Evolutionary conservation across 441 rosid genomes (phyloP), one percentile per base, ranked within the genome.

Genomic region (Populus hybrid): DNA sequence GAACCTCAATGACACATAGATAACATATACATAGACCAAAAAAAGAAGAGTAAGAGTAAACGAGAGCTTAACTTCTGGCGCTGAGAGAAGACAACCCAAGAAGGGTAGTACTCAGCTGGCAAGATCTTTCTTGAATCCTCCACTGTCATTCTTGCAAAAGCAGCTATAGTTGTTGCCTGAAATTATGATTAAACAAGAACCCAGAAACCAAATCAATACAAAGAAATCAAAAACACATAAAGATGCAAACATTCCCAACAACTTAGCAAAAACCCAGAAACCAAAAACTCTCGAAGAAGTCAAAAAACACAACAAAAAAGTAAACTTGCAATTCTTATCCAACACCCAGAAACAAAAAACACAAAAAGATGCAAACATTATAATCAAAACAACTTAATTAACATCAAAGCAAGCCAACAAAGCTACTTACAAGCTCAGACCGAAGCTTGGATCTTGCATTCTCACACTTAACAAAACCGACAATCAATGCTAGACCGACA

Each of bases 51-150:
- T 18, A 28, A 38, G 67, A 73, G 71, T 23, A 69, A 63, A 42
- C 9, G 21, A 24, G 56, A 73, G 82, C 90, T 85, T 78, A 92
- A 83, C 96, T 94, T 97, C 89, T 97, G 98, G 68, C 90, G 90
- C 84, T 89, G 91, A 29, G 98, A 89, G 91, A 97, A 97, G 83
- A 91, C 95, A 76, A 97, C 95, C 99, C 99, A 97, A 23, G 98
- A 86, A 81, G 99, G 99, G 77, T 97, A 97, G 59, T 80, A 85
- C 42, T 97, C 89, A 68, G 88, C 68, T 45, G 98, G 92, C 85
- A 96, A 85, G 78, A 96, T 87, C 91, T 93, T 93, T 83, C 94
- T 86, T 3, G 98, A 92, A 88, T 96, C 99, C 56, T 86, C 93
- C 78, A 94, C 96, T 1, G 96, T 93, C 98, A 96, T 89, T 78